phyloP scores from a whole-genome alignment of 345 rosid genomes.

The Leavenworthia alabamica region DNA sequence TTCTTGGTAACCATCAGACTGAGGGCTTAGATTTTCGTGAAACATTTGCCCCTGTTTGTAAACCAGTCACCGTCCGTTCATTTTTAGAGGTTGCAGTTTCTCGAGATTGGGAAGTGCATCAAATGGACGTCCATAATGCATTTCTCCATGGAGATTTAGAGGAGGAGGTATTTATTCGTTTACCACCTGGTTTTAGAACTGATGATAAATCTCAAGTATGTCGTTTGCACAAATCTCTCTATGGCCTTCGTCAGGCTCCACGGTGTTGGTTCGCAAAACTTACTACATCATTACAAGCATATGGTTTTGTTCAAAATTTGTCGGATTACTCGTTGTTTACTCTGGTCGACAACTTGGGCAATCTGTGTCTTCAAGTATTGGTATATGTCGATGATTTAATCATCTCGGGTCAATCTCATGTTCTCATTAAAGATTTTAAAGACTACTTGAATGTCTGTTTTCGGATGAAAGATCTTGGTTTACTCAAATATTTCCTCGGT shows the following conservation, averaged over 20 bases:
- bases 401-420: no score
- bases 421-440: no score
- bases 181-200: no score
- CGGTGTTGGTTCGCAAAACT: neutral
- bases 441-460: no score
- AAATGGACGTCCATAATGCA: no score
- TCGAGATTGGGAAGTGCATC: neutral
- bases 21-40: neutral
- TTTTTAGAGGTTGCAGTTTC: neutral
- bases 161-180: no score
- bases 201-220: no score
- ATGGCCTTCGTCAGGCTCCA: neutral
- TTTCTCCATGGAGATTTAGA: no score
- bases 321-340: neutral
- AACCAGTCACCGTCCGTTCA: neutral
- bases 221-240: neutral
- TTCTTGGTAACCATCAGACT: neutral
- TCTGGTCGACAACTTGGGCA: fast-evolving
- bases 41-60: neutral
- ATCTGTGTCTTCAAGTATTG: neutral
- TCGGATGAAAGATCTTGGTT: no score
- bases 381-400: no score
- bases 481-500: no score
- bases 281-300: fast-evolving
- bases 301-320: neutral